Percentiles rank a stretch among this genome's conserved stretches.
Conservation (phyloP, 768 basidiomycete genomes). For the Bullera alba region DNA sequence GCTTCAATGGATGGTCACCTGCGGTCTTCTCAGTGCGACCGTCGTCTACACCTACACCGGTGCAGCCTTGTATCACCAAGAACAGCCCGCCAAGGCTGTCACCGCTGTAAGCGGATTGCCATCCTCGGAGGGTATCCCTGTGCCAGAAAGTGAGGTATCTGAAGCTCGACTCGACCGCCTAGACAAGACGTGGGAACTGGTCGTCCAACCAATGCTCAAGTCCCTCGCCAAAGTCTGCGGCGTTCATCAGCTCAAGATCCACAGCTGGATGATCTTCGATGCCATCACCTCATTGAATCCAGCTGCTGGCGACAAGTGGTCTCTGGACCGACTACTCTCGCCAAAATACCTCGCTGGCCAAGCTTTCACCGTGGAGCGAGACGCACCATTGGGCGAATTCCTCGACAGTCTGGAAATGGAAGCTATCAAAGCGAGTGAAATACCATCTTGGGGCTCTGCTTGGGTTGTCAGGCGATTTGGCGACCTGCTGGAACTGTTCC, state of each 20-base stretch:
- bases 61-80: constrained; percentile 24
- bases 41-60: constrained; percentile 36
- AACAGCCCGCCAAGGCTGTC: constrained; percentile 26
- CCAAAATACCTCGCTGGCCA: constrained; percentile 28
- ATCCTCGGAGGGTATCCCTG: constrained; percentile 18
- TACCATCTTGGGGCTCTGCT: constrained; percentile 29
- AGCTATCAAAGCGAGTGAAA: constrained; percentile 17
- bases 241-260: constrained; percentile 27
- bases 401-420: constrained; percentile 18
- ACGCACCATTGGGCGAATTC: constrained; percentile 13
- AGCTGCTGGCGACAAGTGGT: constrained; percentile 7
- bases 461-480: constrained; percentile 24
- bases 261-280: constrained; percentile 32
- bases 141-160: constrained; percentile 9
- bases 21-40: constrained; percentile 15
- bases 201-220: constrained; percentile 58
- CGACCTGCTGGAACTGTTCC: constrained; percentile 19
- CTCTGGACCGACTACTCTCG: constrained; percentile 27
- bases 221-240: constrained; percentile 47
- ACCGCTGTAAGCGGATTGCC: constrained; percentile 16
- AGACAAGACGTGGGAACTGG: constrained; percentile 43
- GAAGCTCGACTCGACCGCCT: constrained; percentile 15
- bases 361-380: constrained; percentile 16
- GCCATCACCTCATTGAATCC: constrained; percentile 23
- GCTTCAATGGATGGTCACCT: constrained; percentile 26